Conservation (phyloP, 2,329 filamentous ascomycete species). For the Fusarium sp. region DNA sequence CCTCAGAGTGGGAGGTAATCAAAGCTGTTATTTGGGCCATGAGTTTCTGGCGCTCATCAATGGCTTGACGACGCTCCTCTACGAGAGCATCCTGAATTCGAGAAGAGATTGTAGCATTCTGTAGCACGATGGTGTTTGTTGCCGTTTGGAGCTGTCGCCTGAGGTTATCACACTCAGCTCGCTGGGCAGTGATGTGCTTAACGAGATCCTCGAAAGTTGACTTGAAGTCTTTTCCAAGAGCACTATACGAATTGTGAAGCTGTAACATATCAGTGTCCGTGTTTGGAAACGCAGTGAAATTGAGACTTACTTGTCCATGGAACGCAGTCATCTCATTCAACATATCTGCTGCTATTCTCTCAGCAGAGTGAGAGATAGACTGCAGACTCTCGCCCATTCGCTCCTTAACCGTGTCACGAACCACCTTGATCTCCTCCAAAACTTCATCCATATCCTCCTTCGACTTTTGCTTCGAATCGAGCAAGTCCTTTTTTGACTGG, state of each 20-base stretch:
- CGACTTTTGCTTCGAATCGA: slow-evolving; percentile 75
- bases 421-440: slow-evolving; percentile 89
- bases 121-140: slow-evolving; percentile 74
- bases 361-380: slow-evolving; percentile 84
- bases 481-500: slow-evolving; percentile 75
- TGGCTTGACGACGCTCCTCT: slow-evolving; percentile 80
- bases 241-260: slow-evolving; percentile 86
- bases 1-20: slow-evolving; percentile 78
- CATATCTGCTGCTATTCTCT: slow-evolving; percentile 90
- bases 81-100: slow-evolving; percentile 77
- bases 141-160: slow-evolving; percentile 79
- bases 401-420: slow-evolving; percentile 88
- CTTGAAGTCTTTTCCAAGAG: slow-evolving; percentile 88
- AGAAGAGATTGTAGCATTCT: slow-evolving; percentile 75
- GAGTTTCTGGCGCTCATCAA: slow-evolving; percentile 79
- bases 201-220: slow-evolving; percentile 84
- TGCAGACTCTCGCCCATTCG: slow-evolving; percentile 88
- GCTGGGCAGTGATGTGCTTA: slow-evolving; percentile 80
- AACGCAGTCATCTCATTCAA: slow-evolving; percentile 88
- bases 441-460: slow-evolving; percentile 92
- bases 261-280: slow-evolving; percentile 53
- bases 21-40: slow-evolving; percentile 83
- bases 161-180: slow-evolving; percentile 79
- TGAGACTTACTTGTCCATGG: slow-evolving; percentile 70
- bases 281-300: too few relatives aligned